Base-by-base conservation (phyloP, 257 asterid species). In the Misopates orontium region DNA sequence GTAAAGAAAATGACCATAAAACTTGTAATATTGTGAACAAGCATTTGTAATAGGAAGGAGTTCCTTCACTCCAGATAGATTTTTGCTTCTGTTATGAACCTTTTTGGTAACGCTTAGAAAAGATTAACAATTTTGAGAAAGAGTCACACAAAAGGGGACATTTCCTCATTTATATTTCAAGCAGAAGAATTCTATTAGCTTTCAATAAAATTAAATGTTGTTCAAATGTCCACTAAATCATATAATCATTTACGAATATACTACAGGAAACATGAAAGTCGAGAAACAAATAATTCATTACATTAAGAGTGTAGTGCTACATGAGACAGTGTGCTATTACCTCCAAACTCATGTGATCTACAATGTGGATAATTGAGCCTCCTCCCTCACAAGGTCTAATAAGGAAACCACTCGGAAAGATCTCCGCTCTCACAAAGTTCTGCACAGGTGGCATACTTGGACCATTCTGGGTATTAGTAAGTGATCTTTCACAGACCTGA, bases 311-410 rank as follows among this genome's bases (percentile, higher is more conserved):
- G 24, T 15, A 8, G 32, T 19, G 24, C 36, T 19, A 12, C 36
- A 74, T 14, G 11, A 40, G 52, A 14, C 14, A 56, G 36, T 19
- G 15, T 5, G 64, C 40, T 19, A 52, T 52, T 67, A 90, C 97
- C 96, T 87, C 97, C 72, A 87, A 73, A 76, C 85, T 84, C 81
- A 90, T 71, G 77, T 90, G 97, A 81, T 90, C 97, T 14, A 90
- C 97, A 59, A 90, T 82, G 73, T 90, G 96, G 79, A 90, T 87
- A 52, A 90, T 84, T 9, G 97, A 90, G 23, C 97, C 97, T 40
- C 97, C 95, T 12, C 97, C 97, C 25, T 90, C 97, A 71, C 96
- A 90, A 52, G 96, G 96, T 73, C 97, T 87, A 67, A 90, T 79
- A 31, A 90, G 79, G 84, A 80, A 90, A 48, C 97, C 97, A 79